Conservation (phyloP, 1,284 basidiomycete genomes). For the Pseudozyma sp. region DNA sequence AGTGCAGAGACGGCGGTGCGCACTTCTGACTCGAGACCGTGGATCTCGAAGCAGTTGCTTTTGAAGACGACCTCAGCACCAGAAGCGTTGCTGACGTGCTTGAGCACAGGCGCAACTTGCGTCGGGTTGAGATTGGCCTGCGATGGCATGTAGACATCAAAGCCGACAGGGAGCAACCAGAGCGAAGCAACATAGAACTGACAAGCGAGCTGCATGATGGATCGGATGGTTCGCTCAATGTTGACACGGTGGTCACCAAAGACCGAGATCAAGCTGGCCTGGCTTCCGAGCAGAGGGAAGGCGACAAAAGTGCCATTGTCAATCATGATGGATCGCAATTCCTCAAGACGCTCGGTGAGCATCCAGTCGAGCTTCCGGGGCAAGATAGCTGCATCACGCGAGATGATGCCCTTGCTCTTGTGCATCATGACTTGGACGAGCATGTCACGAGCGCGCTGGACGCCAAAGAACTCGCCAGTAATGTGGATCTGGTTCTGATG, state of each 20-base stretch:
- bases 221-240: constrained; percentile 92
- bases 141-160: constrained; percentile 88
- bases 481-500: constrained; percentile 89
- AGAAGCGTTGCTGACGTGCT: constrained; percentile 85
- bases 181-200: constrained; percentile 95
- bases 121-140: constrained; percentile 80
- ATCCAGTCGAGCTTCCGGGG: constrained; percentile 99
- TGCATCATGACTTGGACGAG: constrained; percentile 84
- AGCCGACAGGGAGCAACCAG: constrained; percentile 92
- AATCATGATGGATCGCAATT: constrained; percentile 89
- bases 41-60: constrained; percentile 96
- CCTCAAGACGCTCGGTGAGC: constrained; percentile 90
- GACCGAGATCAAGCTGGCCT: constrained; percentile 90
- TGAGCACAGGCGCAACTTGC: constrained; percentile 85
- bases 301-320: constrained; percentile 97
- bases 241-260: constrained; percentile 94
- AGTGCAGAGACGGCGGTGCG: constrained; percentile 86
- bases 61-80: constrained; percentile 97
- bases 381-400: constrained; percentile 90
- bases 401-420: constrained; percentile 92
- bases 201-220: constrained; percentile 94
- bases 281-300: constrained; percentile 89
- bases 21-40: constrained; percentile 94
- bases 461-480: constrained; percentile 96
- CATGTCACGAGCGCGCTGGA: constrained; percentile 95